Base-by-base conservation (phyloP, 805 yeast genomes). In the Candida arabinofermentans region DNA sequence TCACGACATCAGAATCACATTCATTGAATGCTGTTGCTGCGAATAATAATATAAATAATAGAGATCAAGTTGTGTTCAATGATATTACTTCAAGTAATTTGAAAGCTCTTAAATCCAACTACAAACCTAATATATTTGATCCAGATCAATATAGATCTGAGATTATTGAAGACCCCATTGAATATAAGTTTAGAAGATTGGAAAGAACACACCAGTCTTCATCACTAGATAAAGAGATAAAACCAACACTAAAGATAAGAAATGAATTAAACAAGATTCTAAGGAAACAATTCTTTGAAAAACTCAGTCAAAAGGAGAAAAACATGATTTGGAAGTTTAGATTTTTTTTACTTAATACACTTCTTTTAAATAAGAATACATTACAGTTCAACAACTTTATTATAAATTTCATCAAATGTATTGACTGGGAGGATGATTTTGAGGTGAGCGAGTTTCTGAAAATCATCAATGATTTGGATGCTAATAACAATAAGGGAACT, bases 281-380 rank as follows among this genome's bases (percentile, higher is more conserved):
- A 39, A 69, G 70, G 19, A 86, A 82, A 55, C 90, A 96, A 3
- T 89, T 96, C 4, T 91, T 87, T 34, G 86, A 86, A 40, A 85
- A 81, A 50, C 68, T 93, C 36, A 75, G 83, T 5, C 90, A 85
- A 39, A 81, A 83, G 56, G 96, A 91, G 51, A 87, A 85, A 66
- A 87, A 88, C 49, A 64, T 88, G 55, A 73, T 91, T 8, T 91
- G 98, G 97, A 86, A 85, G 61, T 91, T 84, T 62, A 67, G 98
- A 40, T 93, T 86, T 64, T 90, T 81, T 61, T 64, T 86, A 16
- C 68, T 85, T n/a, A 74, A 81, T 40, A 80, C 80, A 51, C 49
- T 64, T 24, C 55, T 65, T 7, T 37, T 59, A 22, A 61, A 60
- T 41, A 58, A 59, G 16, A 65, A 61, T 42, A 55, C 54, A 14